Evolutionary conservation across 2,329 filamentous ascomycete species (phyloP).

Genomic region (Fusarium dimerum): DNA sequence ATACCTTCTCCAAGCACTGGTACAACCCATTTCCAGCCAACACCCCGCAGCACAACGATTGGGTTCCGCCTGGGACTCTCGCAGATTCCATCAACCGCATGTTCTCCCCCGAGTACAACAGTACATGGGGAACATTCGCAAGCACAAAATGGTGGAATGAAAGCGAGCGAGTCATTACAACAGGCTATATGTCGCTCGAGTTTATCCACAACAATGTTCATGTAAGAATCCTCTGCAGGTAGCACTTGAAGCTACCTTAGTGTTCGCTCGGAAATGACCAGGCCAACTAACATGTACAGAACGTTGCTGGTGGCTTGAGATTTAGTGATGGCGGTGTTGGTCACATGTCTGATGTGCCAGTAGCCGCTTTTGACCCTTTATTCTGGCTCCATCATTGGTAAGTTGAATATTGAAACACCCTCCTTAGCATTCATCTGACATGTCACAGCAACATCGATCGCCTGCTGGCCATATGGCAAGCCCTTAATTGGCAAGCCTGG

Average conservation of each 20-base stretch:
- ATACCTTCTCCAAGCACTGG: not conserved
- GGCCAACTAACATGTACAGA: too few species aligned
- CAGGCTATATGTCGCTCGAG: constrained; percentile 33
- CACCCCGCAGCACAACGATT: too few species aligned
- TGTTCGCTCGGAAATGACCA: too few species aligned
- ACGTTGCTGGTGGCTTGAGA: too few species aligned
- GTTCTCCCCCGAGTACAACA: constrained; percentile 18
- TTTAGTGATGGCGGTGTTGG: constrained; percentile 33
- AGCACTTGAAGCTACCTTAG: too few species aligned
- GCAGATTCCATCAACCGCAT: constrained; percentile 26
- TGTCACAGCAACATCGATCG: constrained; percentile 10
- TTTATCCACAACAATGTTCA: constrained; percentile 43
- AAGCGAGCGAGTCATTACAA: constrained; percentile 2
- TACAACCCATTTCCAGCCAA: constrained; percentile 14
- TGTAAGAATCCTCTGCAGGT: constrained; percentile 4
- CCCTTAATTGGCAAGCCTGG: constrained; percentile 12
- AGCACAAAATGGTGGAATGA: too few species aligned
- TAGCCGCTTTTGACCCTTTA: constrained; percentile 63
- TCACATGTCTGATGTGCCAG: constrained; percentile 56
- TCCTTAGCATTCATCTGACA: not conserved
- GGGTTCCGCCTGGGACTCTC: constrained; percentile 17
- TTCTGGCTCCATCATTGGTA: constrained; percentile 63
- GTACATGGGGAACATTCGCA: too few species aligned
- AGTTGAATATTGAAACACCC: not conserved
- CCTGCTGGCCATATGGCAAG: constrained; percentile 13